Base-by-base conservation (phyloP, 164 flowering plant genomes). In the Tinospora cordifolia region DNA sequence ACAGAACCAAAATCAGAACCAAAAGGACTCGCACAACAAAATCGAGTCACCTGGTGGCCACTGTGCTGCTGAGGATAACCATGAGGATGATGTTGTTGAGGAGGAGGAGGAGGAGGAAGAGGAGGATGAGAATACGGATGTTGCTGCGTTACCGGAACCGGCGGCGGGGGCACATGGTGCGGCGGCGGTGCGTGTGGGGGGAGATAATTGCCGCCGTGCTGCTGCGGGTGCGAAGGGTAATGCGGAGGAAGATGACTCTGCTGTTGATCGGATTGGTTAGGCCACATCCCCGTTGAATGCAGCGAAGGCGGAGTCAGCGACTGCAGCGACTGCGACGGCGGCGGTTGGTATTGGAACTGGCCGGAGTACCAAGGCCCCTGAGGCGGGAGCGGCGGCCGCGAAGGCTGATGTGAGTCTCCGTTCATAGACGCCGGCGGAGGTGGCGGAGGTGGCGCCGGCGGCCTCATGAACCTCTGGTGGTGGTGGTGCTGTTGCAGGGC, bases 311-410 rank as follows among this genome's bases (percentile, higher is more conserved):
- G 68, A 46, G 69, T 62, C n/a, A 26, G 64, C 15, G 21, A 66
- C 8, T 25, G 68, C 24, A 49, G 47, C 17, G 69, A 71, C 51
- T 30, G 36, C 36, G 71, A 79, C 3, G 66, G 77, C 1, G 72
- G 39, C 3, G 62, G 71, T 0, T 81, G 87, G 77, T 79, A 83
- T 58, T 88, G 90, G 67, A 79, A 83, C 70, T 87, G 93, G 66
- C 71, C 74, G 22, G 89, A 41, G 67, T 74, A 83, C 85, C 84
- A 85, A 9, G 81, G 74, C 21, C 68, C 78, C 26, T 81, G 80
- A 41, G 75, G 78, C 11, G 82, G 83, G 6, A 76, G 84, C 65
- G 78, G 85, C 51, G 77, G 89, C 22, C 13, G 69, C 19, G 34
- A 63, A 1, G 71, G 77, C 69, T 30, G 36, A 2, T 19, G 72